phyloP scores from a whole-genome alignment of 2,329 filamentous ascomycete species.

The Xylaria sp. region DNA sequence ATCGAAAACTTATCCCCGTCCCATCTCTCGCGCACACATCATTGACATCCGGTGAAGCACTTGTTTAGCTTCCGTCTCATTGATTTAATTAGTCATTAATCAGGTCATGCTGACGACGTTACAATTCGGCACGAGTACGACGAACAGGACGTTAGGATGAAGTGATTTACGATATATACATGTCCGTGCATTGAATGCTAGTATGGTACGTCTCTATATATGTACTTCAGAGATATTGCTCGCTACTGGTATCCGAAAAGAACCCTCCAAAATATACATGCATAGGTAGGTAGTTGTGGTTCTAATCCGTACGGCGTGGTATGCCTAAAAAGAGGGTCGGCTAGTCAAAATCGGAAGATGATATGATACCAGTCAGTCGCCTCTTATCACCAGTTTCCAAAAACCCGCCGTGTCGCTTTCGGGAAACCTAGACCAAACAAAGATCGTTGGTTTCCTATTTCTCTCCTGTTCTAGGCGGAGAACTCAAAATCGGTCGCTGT shows the following conservation, averaged over 20 bases:
- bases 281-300: constrained; percentile 6
- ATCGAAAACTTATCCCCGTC: neutral
- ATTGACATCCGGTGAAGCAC: neutral
- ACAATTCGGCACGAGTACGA: constrained; percentile 24
- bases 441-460: neutral
- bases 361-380: neutral
- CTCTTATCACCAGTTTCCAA: neutral
- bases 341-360: neutral
- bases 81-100: neutral
- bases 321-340: neutral
- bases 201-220: constrained; percentile 8
- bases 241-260: constrained; percentile 14
- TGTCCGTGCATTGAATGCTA: constrained; percentile 6
- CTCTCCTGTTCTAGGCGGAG: neutral
- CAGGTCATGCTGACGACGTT: neutral
- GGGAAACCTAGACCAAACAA: neutral
- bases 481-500: constrained; percentile 1
- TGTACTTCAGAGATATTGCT: constrained; percentile 11
- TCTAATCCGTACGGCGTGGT: neutral
- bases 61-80: neutral
- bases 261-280: constrained; percentile 19
- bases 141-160: neutral
- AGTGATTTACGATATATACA: constrained; percentile 23
- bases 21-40: neutral
- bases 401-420: neutral